Conservation (phyloP, 2,329 filamentous ascomycete species). For the Clathrospora elynae region DNA sequence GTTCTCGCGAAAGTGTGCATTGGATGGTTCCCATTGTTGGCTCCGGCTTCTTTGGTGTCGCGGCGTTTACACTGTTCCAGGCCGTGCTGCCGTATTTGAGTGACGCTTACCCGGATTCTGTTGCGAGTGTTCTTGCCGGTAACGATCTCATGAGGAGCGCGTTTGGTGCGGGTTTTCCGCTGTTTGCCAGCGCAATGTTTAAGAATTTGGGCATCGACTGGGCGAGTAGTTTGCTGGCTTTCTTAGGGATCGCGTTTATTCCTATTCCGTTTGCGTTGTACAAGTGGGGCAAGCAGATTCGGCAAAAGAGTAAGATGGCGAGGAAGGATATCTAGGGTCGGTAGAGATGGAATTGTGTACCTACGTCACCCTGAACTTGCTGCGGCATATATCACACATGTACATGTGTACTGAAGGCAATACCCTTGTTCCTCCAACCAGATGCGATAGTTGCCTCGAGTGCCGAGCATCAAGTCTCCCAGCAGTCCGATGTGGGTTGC, state of each 20-base stretch:
- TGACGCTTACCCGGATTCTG: conserved; percentile 51
- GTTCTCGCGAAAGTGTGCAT: conserved; percentile 34
- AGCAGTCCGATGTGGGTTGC: too few relatives aligned
- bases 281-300: conserved; percentile 49
- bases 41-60: conserved; percentile 46
- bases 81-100: conserved; percentile 53
- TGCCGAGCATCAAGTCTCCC: too few relatives aligned
- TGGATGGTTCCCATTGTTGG: conserved; percentile 52
- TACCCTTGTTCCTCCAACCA: too few relatives aligned
- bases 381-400: too few relatives aligned
- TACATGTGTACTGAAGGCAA: too few relatives aligned
- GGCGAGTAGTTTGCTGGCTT: conserved; percentile 51
- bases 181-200: conserved; percentile 42
- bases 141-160: conserved; percentile 52
- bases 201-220: conserved; percentile 47
- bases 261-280: conserved; percentile 55
- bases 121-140: conserved; percentile 52
- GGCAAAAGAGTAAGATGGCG: conserved; percentile 50
- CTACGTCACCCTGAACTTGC: too few relatives aligned
- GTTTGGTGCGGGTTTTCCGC: conserved; percentile 51
- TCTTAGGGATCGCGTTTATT: conserved; percentile 52
- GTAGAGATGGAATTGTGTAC: not conserved
- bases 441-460: too few relatives aligned
- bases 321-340: conserved; percentile 49
- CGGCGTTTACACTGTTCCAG: conserved; percentile 54